These are phyloP conservation scores for Claviceps sp. DNA, from an alignment of 2,329 filamentous ascomycete genomes.

Conservation along the genomic window DNA sequence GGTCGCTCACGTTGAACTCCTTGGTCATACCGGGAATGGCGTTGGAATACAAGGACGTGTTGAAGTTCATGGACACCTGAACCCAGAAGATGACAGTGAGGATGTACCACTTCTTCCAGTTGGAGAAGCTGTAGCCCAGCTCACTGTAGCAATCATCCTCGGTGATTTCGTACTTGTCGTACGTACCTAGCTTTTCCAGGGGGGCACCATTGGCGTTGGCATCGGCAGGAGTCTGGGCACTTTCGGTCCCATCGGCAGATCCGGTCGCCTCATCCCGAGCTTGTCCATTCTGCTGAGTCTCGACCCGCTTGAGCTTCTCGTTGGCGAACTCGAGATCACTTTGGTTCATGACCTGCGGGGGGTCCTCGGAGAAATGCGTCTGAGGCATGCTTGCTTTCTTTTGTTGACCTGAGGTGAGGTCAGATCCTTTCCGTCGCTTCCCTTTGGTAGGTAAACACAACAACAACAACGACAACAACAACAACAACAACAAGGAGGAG, in stretches of 20 bases:
- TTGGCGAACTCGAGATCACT: conserved; percentile 23
- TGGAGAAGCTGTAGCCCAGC: conserved; percentile 48
- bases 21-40: conserved; percentile 50
- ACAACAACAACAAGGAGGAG: neutral
- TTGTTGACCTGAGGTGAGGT: neutral
- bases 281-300: conserved; percentile 3
- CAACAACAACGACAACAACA: too few species aligned
- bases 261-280: conserved; percentile 1
- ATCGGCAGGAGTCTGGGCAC: conserved; percentile 4
- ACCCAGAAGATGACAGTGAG: conserved; percentile 61
- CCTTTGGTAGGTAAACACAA: too few species aligned
- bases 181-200: conserved; percentile 23
- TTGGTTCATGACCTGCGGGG: conserved; percentile 23
- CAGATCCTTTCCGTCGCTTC: neutral
- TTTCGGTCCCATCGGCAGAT: conserved; percentile 5
- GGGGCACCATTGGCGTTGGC: conserved; percentile 20
- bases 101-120: conserved; percentile 58
- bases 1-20: conserved; percentile 53
- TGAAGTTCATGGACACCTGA: conserved; percentile 69
- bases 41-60: conserved; percentile 62
- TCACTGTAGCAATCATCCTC: conserved; percentile 50
- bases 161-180: conserved; percentile 33
- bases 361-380: conserved; percentile 23
- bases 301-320: conserved; percentile 20
- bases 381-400: conserved; percentile 13